These are phyloP conservation scores for Piromyces finnis DNA, from an alignment of 192 early-diverging fungal genomes.

Conservation along the genomic window DNA sequence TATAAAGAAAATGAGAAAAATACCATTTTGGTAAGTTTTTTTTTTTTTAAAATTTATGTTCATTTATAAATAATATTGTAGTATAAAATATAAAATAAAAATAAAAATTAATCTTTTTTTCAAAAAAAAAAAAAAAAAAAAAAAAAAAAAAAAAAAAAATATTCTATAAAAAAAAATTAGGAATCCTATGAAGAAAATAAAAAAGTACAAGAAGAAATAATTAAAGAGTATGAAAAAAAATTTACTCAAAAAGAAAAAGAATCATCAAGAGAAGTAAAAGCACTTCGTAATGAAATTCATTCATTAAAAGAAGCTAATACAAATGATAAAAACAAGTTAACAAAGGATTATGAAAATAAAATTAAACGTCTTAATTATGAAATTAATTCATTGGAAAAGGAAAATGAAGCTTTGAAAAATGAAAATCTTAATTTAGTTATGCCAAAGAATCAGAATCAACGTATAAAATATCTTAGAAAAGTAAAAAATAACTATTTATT, in stretches of 20 bases:
- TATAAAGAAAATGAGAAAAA: not conserved
- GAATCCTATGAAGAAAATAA: not conserved
- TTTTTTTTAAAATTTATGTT: no score
- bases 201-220: not conserved
- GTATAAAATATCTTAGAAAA: not conserved
- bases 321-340: not conserved
- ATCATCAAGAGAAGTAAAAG: not conserved
- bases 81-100: no score
- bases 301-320: not conserved
- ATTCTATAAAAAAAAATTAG: no score
- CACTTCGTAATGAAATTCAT: not conserved
- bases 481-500: no score
- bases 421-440: not conserved
- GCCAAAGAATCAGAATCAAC: not conserved
- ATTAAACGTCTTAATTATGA: not conserved
- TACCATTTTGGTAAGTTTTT: not conserved
- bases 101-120: no score
- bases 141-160: no score
- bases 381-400: not conserved
- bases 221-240: not conserved
- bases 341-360: not conserved
- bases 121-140: no score
- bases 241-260: not conserved
- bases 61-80: no score
- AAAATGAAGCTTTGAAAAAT: not conserved